These are phyloP conservation scores for Areca catechu DNA, from an alignment of 176 grass and related monocot genomes.

Conservation along the genomic window DNA sequence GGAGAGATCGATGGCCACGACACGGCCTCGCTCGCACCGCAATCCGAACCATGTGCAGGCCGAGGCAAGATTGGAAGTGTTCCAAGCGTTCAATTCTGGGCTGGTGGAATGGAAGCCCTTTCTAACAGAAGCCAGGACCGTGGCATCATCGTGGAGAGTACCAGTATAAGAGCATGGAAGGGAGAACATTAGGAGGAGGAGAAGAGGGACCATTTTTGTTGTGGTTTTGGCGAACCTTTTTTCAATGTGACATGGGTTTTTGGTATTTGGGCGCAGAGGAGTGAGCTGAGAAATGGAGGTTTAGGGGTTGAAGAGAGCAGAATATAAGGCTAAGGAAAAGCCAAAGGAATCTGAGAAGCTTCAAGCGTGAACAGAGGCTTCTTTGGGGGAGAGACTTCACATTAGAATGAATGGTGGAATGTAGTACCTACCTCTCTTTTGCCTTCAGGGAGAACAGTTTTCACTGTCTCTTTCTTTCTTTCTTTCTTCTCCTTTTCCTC, in stretches of 20 bases:
- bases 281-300: not conserved
- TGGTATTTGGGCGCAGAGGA: not conserved
- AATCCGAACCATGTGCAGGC: conserved; percentile 84
- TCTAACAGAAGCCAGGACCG: conserved; percentile 45
- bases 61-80: conserved; percentile 25
- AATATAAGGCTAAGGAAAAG: conserved; percentile 18
- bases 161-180: not conserved
- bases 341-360: conserved; percentile 66
- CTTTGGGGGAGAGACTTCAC: conserved; percentile 39
- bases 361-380: conserved; percentile 33
- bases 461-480: conserved; percentile 8
- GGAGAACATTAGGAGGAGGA: conserved; percentile 7
- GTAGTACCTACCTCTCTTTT: conserved; percentile 13
- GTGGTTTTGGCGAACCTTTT: not conserved
- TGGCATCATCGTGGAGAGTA: conserved; percentile 41
- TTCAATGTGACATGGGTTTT: too few species aligned
- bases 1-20: conserved; percentile 50
- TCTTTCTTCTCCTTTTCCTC: conserved; percentile 18
- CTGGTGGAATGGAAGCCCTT: conserved; percentile 25
- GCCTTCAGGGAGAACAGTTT: conserved; percentile 33
- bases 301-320: conserved; percentile 11
- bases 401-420: conserved; percentile 25
- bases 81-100: conserved; percentile 40
- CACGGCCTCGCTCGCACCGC: conserved; percentile 44
- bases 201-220: conserved; percentile 28